Evolutionary conservation across 371 early-diverging fungal genomes (phyloP), one percentile per base, ranked within the genome.

Genomic region (Saksenaea vasiformis): DNA sequence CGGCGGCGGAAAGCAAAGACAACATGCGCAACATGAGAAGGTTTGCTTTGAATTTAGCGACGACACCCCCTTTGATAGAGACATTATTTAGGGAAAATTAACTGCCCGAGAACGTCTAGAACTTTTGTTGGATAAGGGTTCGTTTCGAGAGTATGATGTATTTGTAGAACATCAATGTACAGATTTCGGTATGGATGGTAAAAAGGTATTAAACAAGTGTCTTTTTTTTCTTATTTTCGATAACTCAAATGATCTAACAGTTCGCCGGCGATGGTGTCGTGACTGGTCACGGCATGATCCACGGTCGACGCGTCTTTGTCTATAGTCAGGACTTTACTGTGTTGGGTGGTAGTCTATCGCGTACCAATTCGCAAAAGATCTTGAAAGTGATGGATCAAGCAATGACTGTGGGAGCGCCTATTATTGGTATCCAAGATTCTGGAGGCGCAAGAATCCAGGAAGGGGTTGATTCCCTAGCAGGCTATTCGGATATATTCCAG

Each of bases 361-460:
- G 91, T 64, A 94, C 89, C 27, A 93, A 96, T 70, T 96, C 98
- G 3, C 86, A 87, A 65, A 98, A 98, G 78, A 94, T 97, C 51
- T 86, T 95, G 77, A 97, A 96, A 76, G 81, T 97, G 71, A 95
- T 98, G 95, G 96, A 98, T 75, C 92, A 94, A 72, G 98, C 98
- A 15, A 79, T 98, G 79, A 72, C 89, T 47, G 96, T 93, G 14
- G 96, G 97, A 54, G 97, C 95, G 14, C 98, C 98, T 14, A 90
- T 98, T 11, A 92, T 98, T 60, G 98, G 97, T 2, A 71, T 98
- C 36, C 95, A 98, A 69, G 98, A 98, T 78, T 96, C 96, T 59
- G 98, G 98, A 56, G 98, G 98, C 71, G 98, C 98, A 34, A 88
- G 98, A 68, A 98, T 98, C 64, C 97, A 98, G 74, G 98, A 98